Conservation (phyloP, 108 stramenopile genomes). For the Epipyxis sp. region DNA sequence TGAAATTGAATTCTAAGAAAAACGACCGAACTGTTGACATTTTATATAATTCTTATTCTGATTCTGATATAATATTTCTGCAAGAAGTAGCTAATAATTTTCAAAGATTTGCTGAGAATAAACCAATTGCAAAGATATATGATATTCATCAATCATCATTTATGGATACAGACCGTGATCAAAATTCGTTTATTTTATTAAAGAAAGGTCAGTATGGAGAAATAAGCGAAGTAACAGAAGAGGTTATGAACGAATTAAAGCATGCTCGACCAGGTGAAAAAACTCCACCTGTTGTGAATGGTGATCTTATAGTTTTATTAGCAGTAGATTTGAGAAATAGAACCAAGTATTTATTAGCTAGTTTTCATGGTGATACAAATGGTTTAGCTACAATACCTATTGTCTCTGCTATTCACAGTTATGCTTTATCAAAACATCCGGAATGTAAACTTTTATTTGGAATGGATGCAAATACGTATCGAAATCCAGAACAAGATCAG, state of each 20-base stretch:
- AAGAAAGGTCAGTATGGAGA: conserved; percentile 61
- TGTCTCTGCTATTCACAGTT: conserved; percentile 60
- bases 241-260: conserved; percentile 63
- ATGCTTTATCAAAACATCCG: conserved; percentile 27
- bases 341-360: conserved; percentile 58
- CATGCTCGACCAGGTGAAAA: conserved; percentile 42
- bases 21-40: conserved; percentile 78
- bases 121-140: conserved; percentile 54
- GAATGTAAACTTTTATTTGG: conserved; percentile 66
- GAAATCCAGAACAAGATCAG: conserved; percentile 64
- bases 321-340: conserved; percentile 35
- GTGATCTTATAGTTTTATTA: conserved; percentile 69
- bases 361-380: conserved; percentile 84
- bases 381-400: conserved; percentile 75
- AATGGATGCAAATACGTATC: conserved; percentile 81
- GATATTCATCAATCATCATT: conserved; percentile 56
- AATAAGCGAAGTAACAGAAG: conserved; percentile 37
- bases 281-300: conserved; percentile 70
- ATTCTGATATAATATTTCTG: conserved; percentile 79
- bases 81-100: conserved; percentile 83
- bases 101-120: conserved; percentile 64
- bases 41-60: conserved; percentile 67
- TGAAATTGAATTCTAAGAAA: conserved; percentile 74
- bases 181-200: conserved; percentile 74
- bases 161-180: conserved; percentile 69